Base-by-base conservation (phyloP, 2,329 filamentous ascomycete species). In the Neonectria ditissima region DNA sequence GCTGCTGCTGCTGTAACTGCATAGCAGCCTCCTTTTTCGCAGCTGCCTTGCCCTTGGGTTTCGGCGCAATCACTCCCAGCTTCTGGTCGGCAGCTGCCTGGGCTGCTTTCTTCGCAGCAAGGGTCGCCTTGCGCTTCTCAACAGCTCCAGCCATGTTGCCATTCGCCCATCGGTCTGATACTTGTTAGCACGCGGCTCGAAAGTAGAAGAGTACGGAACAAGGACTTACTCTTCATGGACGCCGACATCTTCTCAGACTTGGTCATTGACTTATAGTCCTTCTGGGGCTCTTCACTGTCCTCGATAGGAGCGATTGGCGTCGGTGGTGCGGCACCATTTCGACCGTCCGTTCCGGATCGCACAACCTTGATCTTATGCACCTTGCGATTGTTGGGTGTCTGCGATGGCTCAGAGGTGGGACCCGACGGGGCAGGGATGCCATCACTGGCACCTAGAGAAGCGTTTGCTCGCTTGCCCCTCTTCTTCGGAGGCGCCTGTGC, bases 161-260 rank as follows among this genome's bases (percentile, higher is more conserved):
- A 30, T 85, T 87, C 50, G 84, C 83, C 87, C 87, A 89, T 62
- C 87, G 85, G 65, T 83, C 86, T 87, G 47, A 45, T 52, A 39
- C 16, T 41, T 50, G 72, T 75, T 74, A 78, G 78, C 63, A 48
- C 18, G 52, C 60, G 34, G 62, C 65, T 64, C 41, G 63, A 24
- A 43, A 13, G 28, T 13, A 48, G 6, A 20, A 22, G 14, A 10
- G n/a, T 5, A 41, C 51, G 5, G 4, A 1, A 0, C 5, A 51
- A 11, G 50, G 43, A 76, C 83, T 78, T 80, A 88, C 87, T 85
- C 79, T 87, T 87, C 87, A 89, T 89, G 3, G 86, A 88, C 18
- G 82, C 83, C n/a, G 84, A 87, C 86, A 89, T 89, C 80, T 89
- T 89, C 77, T 89, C 86, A 30, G 85, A 87, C 78, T 89, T 89